Base-by-base conservation (phyloP, 169 alveolate species). In the Eimeria mitis region DNA sequence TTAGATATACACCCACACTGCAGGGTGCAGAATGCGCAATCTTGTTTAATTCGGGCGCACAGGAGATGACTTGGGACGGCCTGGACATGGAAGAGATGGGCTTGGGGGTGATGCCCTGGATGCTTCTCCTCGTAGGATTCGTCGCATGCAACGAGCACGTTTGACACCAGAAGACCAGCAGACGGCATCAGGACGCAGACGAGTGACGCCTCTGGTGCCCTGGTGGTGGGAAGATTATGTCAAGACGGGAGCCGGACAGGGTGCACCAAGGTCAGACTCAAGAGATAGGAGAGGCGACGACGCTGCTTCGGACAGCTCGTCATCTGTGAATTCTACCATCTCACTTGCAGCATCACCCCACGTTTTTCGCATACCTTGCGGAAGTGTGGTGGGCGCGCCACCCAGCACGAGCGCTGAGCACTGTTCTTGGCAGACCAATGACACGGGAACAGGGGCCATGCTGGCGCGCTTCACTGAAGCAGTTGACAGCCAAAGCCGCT, bases 221-320 rank as follows among this genome's bases (percentile, higher is more conserved):
- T 87, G 92, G 92, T 87, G 92, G 92, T 87, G 92, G 92, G 92
- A 42, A 42, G 92, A 87, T 14, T 87, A 87, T 71, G 73, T 87
- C 28, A 59, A 44, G 81, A 87, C 92, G 19, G 92, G 92, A 19
- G 68, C 65, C 28, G 65, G 49, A 61, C 78, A 63, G 65, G 63
- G 21, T 37, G 65, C 65, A 21, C 31, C 25, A 40, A 42, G 65
- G 6, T 3, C 61, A 63, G 59, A 25, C 68, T 7, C 81, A n/a
- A 63, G 65, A 52, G 54, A 31, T 40, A 42, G 44, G 31, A n/a
- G 47, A 47, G 52, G 81, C 42, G 44, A 40, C 21, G 92, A 56
- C n/a, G 65, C 61, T 54, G 92, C 78, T 21, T 87, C 92, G 13
- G 92, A 87, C 65, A 63, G 92, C n/a, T 59, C 92, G n/a, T 84